Base-by-base conservation (phyloP, 257 asterid genomes). In the Gentiana macrophylla region DNA sequence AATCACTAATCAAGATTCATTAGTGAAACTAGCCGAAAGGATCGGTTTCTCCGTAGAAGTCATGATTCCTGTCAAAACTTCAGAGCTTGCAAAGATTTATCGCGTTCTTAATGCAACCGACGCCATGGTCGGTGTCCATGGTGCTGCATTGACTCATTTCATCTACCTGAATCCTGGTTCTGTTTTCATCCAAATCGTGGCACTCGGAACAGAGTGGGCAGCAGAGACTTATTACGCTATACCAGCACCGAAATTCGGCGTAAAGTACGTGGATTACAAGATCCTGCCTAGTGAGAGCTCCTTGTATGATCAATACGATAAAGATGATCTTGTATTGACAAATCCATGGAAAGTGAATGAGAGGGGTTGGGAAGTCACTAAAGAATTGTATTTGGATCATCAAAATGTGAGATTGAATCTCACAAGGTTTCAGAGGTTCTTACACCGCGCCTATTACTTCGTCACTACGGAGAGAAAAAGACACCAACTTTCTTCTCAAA, bases 91-190 rank as follows among this genome's bases (percentile, higher is more conserved):
- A 2, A 8, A 68, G 56, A 83, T 84, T 12, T 73, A 92, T 15
- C 61, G 71, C n/a, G 37, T 74, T 62, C 79, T 91, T 37, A 91
- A 87, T 67, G 57, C 89, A 34, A 84, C 97, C 59, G 82, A 80
- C 57, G 95, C 83, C 6, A 62, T 91, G 69, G 74, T 91, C 52
- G 98, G 88, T 8, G 95, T 77, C 6, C 98, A 91, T 34, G 98
- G 98, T 5, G 98, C 98, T 4, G 98, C 95, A 41, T 62, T 91
- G 58, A 91, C 96, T n/a, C 90, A 91, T 57, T 84, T 80, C 56
- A 32, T 91, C 57, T 87, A 87, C 72, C 56, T 87, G 78, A 78
- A 81, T 9, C 86, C 84, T 36, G 90, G 84, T 3, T 80, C 86
- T 0, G 87, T 81, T 5, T 75, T 81, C 74, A 82, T 91, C 70